Percentiles rank a stretch among this genome's conserved stretches.
Conservation (phyloP, 2,329 filamentous ascomycete genomes). For the Penicillium sp. region DNA sequence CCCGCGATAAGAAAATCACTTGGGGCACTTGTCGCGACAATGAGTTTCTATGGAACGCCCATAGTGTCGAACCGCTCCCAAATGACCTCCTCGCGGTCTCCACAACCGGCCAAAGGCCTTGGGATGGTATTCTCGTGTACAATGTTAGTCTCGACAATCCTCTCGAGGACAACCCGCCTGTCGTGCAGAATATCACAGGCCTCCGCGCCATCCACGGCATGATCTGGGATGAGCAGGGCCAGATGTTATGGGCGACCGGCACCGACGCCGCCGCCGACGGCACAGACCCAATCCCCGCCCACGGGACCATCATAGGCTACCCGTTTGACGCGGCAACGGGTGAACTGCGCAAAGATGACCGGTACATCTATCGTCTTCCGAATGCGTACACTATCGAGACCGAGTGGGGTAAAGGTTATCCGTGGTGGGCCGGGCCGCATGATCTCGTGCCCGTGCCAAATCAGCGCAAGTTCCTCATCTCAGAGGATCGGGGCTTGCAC, state of each 20-base stretch:
- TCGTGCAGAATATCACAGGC: constrained; percentile 25
- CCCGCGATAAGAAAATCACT: constrained; percentile 25
- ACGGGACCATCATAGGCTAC: constrained; percentile 22
- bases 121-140: constrained; percentile 27
- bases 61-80: constrained; percentile 22
- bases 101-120: constrained; percentile 23
- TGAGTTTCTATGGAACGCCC: constrained; percentile 22
- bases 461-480: constrained; percentile 24
- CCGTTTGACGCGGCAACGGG: constrained; percentile 21
- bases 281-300: constrained; percentile 20
- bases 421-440: constrained; percentile 26
- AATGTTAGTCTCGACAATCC: constrained; percentile 19
- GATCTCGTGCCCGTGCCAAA: constrained; percentile 27
- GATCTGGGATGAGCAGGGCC: constrained; percentile 27
- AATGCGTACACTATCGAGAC: constrained; percentile 16
- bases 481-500: constrained; percentile 22
- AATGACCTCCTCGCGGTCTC: constrained; percentile 22
- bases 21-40: constrained; percentile 24
- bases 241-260: constrained; percentile 25
- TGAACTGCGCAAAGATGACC: constrained; percentile 13
- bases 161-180: constrained; percentile 19
- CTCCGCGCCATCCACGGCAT: constrained; percentile 24
- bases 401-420: constrained; percentile 25
- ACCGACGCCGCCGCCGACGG: constrained; percentile 27
- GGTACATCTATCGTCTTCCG: constrained; percentile 12